These are phyloP conservation scores for Claviceps monticola DNA, from an alignment of 2,329 filamentous ascomycete genomes.

Conservation along the genomic window DNA sequence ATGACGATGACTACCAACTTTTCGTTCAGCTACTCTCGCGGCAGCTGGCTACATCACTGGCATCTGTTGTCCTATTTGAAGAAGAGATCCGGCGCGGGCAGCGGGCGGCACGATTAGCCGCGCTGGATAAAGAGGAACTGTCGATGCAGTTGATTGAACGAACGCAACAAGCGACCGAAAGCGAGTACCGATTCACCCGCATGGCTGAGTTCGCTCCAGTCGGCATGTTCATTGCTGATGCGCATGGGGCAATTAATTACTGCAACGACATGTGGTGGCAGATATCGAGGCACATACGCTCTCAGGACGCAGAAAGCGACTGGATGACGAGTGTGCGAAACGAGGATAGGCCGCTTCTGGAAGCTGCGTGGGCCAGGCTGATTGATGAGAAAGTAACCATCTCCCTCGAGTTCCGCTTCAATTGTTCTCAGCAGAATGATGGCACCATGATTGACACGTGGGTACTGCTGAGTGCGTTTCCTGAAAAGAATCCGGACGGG, in stretches of 20 bases:
- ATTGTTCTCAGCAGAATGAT: slow-evolving; percentile 48
- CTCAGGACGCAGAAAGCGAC: slow-evolving; percentile 41
- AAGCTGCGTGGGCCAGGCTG: slow-evolving; percentile 47
- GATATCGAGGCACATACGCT: slow-evolving; percentile 52
- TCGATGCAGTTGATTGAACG: slow-evolving; percentile 58
- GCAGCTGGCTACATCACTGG: slow-evolving; percentile 66
- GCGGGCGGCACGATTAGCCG: slow-evolving; percentile 58
- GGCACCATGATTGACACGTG: slow-evolving; percentile 54
- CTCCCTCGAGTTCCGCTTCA: slow-evolving; percentile 64
- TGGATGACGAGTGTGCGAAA: slow-evolving; percentile 63
- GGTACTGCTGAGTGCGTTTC: slow-evolving; percentile 65
- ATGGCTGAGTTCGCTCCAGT: slow-evolving; percentile 79
- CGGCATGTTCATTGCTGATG: slow-evolving; percentile 73
- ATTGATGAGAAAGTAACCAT: slow-evolving; percentile 48
- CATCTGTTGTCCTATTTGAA: slow-evolving; percentile 70
- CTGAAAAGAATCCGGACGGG: slow-evolving; percentile 51
- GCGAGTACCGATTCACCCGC: slow-evolving; percentile 66
- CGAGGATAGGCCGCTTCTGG: slow-evolving; percentile 47
- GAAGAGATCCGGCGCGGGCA: slow-evolving; percentile 68
- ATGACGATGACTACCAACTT: slow-evolving; percentile 66
- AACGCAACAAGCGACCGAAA: slow-evolving; percentile 48
- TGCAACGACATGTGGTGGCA: slow-evolving; percentile 70
- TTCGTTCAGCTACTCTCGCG: slow-evolving; percentile 63
- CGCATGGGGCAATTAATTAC: slow-evolving; percentile 56
- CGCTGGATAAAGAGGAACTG: slow-evolving; percentile 62